phyloP scores from a whole-genome alignment of 2,329 filamentous ascomycete genomes.

The Alternaria burnsii region DNA sequence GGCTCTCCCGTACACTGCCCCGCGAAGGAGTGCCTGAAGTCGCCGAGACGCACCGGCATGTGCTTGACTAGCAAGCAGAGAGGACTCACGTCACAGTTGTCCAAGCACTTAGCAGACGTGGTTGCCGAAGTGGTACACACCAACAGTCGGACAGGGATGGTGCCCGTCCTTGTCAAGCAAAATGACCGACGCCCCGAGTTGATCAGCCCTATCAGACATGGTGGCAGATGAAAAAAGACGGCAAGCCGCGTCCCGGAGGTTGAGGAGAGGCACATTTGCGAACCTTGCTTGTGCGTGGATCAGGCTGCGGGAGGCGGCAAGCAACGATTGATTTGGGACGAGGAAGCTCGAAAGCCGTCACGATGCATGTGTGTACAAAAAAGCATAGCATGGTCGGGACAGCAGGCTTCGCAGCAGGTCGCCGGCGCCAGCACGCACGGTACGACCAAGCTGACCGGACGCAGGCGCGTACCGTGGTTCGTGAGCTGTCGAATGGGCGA shows the following conservation, averaged over 20 bases:
- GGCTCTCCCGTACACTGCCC: slow-evolving; percentile 30
- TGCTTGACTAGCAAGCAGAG: slow-evolving; percentile 23
- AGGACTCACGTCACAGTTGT: slow-evolving; percentile 36
- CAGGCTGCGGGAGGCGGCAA: slow-evolving; percentile 32
- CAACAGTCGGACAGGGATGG: slow-evolving; percentile 32
- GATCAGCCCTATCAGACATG: slow-evolving; percentile 45
- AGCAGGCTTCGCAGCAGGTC: slow-evolving; percentile 1
- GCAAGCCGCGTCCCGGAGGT: slow-evolving; percentile 19
- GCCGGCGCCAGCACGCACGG: slow-evolving; percentile 11
- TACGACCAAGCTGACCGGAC: slow-evolving; percentile 11
- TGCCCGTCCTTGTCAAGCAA: slow-evolving; percentile 19
- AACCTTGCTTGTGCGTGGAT: slow-evolving; percentile 12
- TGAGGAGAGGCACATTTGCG: slow-evolving; percentile 14
- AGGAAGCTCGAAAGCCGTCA: slow-evolving; percentile 4
- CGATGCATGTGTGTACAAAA: background rate
- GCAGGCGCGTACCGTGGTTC: slow-evolving; percentile 33
- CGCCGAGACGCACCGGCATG: slow-evolving; percentile 39
- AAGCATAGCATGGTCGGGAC: background rate
- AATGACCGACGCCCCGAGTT: slow-evolving; percentile 39
- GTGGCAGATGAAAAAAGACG: slow-evolving; percentile 24
- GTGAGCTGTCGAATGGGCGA: slow-evolving; percentile 23
- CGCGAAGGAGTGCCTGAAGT: slow-evolving; percentile 41
- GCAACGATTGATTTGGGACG: slow-evolving; percentile 13
- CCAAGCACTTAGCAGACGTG: slow-evolving; percentile 3
- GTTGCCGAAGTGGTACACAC: slow-evolving; percentile 29